Evolutionary conservation across 1,284 basidiomycete genomes (phyloP).

Genomic region (Cutaneotrichosporon cyanovorans): DNA sequence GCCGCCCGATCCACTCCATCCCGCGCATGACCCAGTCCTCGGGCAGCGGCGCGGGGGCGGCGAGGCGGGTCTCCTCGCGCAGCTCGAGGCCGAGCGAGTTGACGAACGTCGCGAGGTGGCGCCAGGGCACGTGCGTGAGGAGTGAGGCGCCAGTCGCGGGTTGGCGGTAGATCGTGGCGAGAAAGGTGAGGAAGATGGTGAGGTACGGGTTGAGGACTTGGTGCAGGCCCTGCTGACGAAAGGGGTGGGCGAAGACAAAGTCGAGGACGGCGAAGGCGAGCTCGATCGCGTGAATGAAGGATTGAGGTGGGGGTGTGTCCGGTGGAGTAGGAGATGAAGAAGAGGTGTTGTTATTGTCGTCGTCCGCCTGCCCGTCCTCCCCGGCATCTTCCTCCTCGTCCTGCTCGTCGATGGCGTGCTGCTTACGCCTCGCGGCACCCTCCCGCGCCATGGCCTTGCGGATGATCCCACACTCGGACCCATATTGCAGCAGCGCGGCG

Average conservation of each 20-base stretch:
- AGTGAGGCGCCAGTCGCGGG: conserved; percentile 56
- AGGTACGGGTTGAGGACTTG: conserved; percentile 77
- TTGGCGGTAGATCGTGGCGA: conserved; percentile 66
- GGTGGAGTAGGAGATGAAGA: neutral
- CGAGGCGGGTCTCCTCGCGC: conserved; percentile 51
- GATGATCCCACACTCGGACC: conserved; percentile 64
- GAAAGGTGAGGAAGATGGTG: conserved; percentile 76
- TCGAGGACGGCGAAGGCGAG: conserved; percentile 73
- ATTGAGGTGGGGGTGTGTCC: conserved; percentile 50
- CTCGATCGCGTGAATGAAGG: conserved; percentile 65
- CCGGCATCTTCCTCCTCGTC: conserved; percentile 12
- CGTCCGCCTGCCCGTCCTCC: conserved; percentile 1
- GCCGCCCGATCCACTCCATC: conserved; percentile 85
- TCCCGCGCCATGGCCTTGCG: conserved; percentile 50
- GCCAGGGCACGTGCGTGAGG: conserved; percentile 78
- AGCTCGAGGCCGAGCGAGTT: conserved; percentile 49
- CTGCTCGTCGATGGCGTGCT: conserved; percentile 44
- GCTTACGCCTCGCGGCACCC: conserved; percentile 31
- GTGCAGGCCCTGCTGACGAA: conserved; percentile 53
- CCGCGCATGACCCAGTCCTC: conserved; percentile 96
- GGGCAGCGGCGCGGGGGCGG: conserved; percentile 59
- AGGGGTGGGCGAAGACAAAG: conserved; percentile 60
- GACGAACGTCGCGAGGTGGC: conserved; percentile 61
- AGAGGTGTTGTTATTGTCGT: neutral
- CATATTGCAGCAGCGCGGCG: conserved; percentile 77